phyloP scores from a whole-genome alignment of 495 filamentous ascomycete genomes.

The Penicillium ucsense region DNA sequence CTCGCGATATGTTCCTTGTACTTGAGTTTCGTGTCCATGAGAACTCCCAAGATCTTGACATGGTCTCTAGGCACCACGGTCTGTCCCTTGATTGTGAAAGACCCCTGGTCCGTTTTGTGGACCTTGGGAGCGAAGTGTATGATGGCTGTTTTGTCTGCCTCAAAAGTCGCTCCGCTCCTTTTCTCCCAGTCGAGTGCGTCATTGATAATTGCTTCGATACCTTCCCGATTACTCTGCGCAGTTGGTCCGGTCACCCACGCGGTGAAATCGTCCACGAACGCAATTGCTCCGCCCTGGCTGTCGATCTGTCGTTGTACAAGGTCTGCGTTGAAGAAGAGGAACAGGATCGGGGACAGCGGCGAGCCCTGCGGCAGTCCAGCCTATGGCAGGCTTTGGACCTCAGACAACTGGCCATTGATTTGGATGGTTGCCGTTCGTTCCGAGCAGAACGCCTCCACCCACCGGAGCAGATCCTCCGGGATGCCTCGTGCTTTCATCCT shows the following conservation, averaged over 20 bases:
- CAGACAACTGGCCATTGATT: slow-evolving; percentile 8
- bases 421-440: slow-evolving; percentile 9
- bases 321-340: slow-evolving; percentile 24
- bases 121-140: slow-evolving; percentile 17
- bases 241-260: neutral
- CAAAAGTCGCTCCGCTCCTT: slow-evolving; percentile 16
- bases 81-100: slow-evolving; percentile 18
- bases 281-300: slow-evolving; percentile 4
- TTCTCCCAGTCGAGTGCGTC: slow-evolving; percentile 15
- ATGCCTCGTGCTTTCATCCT: slow-evolving; percentile 24
- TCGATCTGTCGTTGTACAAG: slow-evolving; percentile 14
- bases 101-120: slow-evolving; percentile 11
- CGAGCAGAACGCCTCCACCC: slow-evolving; percentile 23
- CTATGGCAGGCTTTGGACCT: slow-evolving; percentile 6
- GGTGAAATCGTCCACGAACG: slow-evolving; percentile 9
- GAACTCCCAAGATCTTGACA: slow-evolving; percentile 16
- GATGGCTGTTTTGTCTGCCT: slow-evolving; percentile 18
- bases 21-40: too few species aligned
- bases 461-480: slow-evolving; percentile 17
- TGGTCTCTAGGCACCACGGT: slow-evolving; percentile 11
- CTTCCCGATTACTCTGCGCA: neutral
- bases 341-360: slow-evolving; percentile 23
- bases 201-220: slow-evolving; percentile 1
- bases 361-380: slow-evolving; percentile 21
- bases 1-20: slow-evolving; percentile 10